Base-by-base conservation (phyloP, 2,329 filamentous ascomycete genomes). In the Conoideocrella luteorostrata region DNA sequence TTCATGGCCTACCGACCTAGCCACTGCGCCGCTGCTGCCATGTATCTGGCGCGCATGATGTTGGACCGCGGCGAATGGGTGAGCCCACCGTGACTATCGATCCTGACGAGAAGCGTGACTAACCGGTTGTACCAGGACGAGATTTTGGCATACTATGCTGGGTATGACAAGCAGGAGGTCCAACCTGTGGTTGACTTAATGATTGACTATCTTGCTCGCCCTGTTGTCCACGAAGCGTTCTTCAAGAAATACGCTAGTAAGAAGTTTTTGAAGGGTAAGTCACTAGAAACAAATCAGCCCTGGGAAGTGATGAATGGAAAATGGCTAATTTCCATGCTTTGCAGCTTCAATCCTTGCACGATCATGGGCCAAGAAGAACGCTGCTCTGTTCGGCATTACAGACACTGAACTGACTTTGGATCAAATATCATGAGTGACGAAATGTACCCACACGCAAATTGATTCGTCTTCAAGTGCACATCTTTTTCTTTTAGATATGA, bases 161-260 rank as follows among this genome's bases (percentile, higher is more conserved):
- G 93, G 44, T 98, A 97, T 66, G 84, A 78, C 3, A 91, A 97
- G 65, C 82, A 91, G 37, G 88, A 98, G 67, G 89, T 98, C 54
- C 80, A 91, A 63, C 91, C 91, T 10, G 87, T 97, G 32, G 88
- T 95, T 60, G 78, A 85, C 56, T 77, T 97, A 48, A 96, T 98
- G 90, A 82, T 98, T 49, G 90, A 98, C 65, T 98, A 98, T 63
- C 83, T 98, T 30, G 86, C 86, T 47, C 82, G 87, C 11, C 93
- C 91, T 21, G 86, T 96, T 43, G 79, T 84, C 34, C 93, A 98
- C 60, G 91, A 97, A 64, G 94, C 93, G 29, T 96, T 98, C 75
- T 97, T 96, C 77, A 95, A 95, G 79, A 98, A 98, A 69, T 98
- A 98, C 65, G 93, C 93, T 45, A 95, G 88, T 79, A 98, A 97